phyloP scores from a whole-genome alignment of 352 stramenopile genomes.

The Phytophthora boehmeriae region DNA sequence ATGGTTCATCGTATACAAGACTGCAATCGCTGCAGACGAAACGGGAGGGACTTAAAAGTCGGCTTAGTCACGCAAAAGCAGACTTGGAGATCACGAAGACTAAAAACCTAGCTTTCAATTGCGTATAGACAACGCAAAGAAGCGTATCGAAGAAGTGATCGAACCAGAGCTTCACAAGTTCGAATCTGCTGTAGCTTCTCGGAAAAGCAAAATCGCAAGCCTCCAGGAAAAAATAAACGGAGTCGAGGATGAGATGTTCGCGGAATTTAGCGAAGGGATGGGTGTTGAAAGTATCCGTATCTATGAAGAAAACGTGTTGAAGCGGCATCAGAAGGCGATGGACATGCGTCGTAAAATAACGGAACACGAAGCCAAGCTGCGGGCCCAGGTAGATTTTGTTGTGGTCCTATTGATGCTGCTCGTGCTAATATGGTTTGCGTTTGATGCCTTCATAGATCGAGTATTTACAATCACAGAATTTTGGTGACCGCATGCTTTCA shows the following conservation, averaged over 20 bases:
- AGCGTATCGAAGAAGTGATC: slow-evolving; percentile 56
- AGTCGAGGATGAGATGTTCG: slow-evolving; percentile 89
- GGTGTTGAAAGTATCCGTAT: slow-evolving; percentile 84
- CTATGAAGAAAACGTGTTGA: slow-evolving; percentile 95
- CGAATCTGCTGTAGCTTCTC: slow-evolving; percentile 52
- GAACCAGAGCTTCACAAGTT: slow-evolving; percentile 71
- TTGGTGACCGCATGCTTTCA: slow-evolving; percentile 48
- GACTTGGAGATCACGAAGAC: slow-evolving; percentile 74
- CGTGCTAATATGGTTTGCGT: slow-evolving; percentile 10
- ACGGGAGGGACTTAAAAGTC: slow-evolving; percentile 73
- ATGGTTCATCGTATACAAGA: slow-evolving; percentile 72
- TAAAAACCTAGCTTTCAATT: slow-evolving; percentile 71
- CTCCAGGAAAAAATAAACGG: slow-evolving; percentile 71
- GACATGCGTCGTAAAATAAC: slow-evolving; percentile 76
- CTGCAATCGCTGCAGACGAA: slow-evolving; percentile 72
- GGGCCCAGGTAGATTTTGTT: slow-evolving; percentile 61
- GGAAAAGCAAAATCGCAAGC: slow-evolving; percentile 42
- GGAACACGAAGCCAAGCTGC: slow-evolving; percentile 83
- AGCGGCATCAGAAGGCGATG: slow-evolving; percentile 75
- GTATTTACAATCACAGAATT: slow-evolving; percentile 74
- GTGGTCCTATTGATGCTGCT: neutral
- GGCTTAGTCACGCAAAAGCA: slow-evolving; percentile 74
- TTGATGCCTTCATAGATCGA: slow-evolving; percentile 46
- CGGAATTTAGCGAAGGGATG: slow-evolving; percentile 77
- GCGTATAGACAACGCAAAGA: slow-evolving; percentile 59